Base-by-base conservation (phyloP, 108 stramenopile genomes). In the Skeletonema costatum region DNA sequence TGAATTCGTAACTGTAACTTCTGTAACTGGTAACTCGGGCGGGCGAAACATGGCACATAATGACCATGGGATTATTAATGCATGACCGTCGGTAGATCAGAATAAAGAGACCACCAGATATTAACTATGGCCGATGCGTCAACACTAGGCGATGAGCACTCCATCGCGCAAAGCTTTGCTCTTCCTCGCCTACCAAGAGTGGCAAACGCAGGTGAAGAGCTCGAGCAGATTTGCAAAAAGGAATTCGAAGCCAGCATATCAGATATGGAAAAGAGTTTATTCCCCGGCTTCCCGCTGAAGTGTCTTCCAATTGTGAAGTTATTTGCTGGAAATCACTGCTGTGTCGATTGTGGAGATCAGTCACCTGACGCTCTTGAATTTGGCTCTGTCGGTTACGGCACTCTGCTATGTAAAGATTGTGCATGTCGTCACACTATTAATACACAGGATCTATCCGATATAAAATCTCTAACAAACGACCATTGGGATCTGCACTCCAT, bases 271-370 rank as follows among this genome's bases (percentile, higher is more conserved):
- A 25, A 56, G 21, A 56, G 21, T 56, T 56, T 25, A 25, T 21
- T 46, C 11, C 44, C 44, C 16, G 71, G 78, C 17, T 79, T 79
- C 58, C 78, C 78, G 3, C 44, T 16, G 4, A 44, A 21, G 5
- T 59, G 61, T 32, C 38, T 79, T 6, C 66, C 71, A 30, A 61
- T 79, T 35, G 72, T 68, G 13, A 62, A 48, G 42, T 25, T 73
- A 8, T 64, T 80, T 58, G 38, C 78, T 13, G 78, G 78, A 21
- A 80, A 80, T 42, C 60, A 64, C 10, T 80, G 78, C 60, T 80
- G 78, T 32, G 78, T 80, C 10, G 78, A 80, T 46, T 80, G 78
- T 21, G 78, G 78, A 1, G 66, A 69, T 31, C 67, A 73, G 12
- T 32, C 46, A 48, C 42, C 38, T 10, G 67, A 68, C 1, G 8